Percentiles rank a stretch among this genome's conserved stretches.
Evolutionary conservation across 2,329 filamentous ascomycete genomes (phyloP).

Genomic region (Fusarium marasasianum): DNA sequence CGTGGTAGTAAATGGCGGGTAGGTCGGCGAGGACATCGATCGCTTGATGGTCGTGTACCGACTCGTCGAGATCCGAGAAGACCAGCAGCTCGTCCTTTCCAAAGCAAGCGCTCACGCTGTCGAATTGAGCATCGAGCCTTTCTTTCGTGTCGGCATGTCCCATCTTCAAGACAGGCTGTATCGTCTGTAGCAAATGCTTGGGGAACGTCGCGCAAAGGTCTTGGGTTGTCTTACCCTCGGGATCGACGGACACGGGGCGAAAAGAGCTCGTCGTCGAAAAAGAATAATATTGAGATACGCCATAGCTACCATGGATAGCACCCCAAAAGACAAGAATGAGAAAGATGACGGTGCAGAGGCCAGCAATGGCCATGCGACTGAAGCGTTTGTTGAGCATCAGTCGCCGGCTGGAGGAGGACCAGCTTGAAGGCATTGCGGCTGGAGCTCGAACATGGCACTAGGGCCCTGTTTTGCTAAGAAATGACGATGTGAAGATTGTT

Average conservation of each 20-base stretch:
- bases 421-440: slow-evolving; percentile 38
- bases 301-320: slow-evolving; percentile 37
- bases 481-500: not conserved
- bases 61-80: slow-evolving; percentile 61
- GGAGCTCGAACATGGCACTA: slow-evolving; percentile 38
- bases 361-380: slow-evolving; percentile 43
- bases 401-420: slow-evolving; percentile 42
- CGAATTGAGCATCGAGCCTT: slow-evolving; percentile 55
- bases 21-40: slow-evolving; percentile 59
- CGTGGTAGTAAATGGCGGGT: slow-evolving; percentile 51
- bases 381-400: slow-evolving; percentile 46
- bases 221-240: slow-evolving; percentile 34
- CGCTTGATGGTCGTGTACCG: slow-evolving; percentile 53
- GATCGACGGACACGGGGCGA: slow-evolving; percentile 43
- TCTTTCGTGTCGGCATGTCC: slow-evolving; percentile 44
- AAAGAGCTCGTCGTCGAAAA: slow-evolving; percentile 46
- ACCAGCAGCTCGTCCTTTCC: slow-evolving; percentile 53
- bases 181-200: slow-evolving; percentile 43
- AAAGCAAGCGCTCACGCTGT: slow-evolving; percentile 63
- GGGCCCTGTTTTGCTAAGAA: slow-evolving; percentile 13
- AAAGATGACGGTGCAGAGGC: slow-evolving; percentile 37
- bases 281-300: slow-evolving; percentile 42
- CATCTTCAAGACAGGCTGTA: slow-evolving; percentile 49
- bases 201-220: slow-evolving; percentile 48
- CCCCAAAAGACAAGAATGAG: slow-evolving; percentile 40